Evolutionary conservation across 73 alveolate genomes (phyloP).

Genomic region (Uronychia binucleata): DNA sequence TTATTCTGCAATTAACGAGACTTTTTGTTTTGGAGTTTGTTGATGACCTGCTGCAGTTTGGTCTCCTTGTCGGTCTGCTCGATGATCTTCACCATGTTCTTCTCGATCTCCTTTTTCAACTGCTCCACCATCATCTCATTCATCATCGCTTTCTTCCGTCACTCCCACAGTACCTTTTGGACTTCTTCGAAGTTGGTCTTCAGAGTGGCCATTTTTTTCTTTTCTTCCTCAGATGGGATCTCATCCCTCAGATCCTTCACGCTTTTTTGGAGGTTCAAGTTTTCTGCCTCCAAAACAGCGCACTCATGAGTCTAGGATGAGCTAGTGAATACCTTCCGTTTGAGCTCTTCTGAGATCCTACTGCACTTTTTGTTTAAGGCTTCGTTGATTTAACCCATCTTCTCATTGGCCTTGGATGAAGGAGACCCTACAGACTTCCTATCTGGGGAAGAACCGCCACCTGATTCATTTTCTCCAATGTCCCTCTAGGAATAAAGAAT

Average conservation of each 20-base stretch:
- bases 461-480: background rate
- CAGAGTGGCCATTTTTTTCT: background rate
- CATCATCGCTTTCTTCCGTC: background rate
- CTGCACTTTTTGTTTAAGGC: background rate
- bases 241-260: background rate
- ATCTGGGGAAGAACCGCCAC: background rate
- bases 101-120: background rate
- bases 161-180: background rate
- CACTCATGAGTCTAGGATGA: background rate
- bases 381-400: background rate
- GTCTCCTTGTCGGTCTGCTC: background rate
- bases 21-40: background rate
- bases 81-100: background rate
- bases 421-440: background rate
- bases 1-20: too few species aligned
- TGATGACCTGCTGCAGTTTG: background rate
- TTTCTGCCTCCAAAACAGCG: background rate
- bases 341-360: background rate
- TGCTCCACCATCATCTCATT: background rate
- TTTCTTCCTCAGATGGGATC: background rate
- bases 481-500: background rate
- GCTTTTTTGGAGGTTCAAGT: background rate
- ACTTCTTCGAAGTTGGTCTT: background rate
- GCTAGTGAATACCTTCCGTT: background rate
- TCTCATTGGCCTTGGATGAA: too few species aligned